A percentile compares a stretch with the other conserved stretches of the same genome.
phyloP scores from a whole-genome alignment of 768 basidiomycete genomes.

The Naganishia kalamii region DNA sequence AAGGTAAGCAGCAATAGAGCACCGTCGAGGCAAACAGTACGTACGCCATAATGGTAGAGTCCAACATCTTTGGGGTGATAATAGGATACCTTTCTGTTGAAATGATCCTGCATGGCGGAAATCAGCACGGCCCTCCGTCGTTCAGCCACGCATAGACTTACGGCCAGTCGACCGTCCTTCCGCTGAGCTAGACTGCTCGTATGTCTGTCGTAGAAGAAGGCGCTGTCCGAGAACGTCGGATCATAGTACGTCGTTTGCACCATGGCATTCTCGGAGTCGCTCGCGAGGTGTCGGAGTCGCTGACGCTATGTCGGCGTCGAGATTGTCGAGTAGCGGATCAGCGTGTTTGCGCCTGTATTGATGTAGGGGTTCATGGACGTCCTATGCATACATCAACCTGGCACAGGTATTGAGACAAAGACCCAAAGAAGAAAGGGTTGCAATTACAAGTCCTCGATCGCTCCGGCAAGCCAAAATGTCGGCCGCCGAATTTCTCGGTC shows the following conservation, averaged over 20 bases:
- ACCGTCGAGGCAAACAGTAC: constrained; percentile 34
- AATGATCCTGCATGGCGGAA: constrained; percentile 57
- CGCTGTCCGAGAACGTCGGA: constrained; percentile 45
- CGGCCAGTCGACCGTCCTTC: constrained; percentile 40
- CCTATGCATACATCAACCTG: background rate
- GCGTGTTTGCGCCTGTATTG: too few relatives aligned
- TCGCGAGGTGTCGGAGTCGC: background rate
- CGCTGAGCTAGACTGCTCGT: constrained; percentile 31
- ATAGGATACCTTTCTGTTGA: constrained; percentile 85
- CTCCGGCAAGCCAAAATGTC: background rate
- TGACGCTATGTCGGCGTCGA: background rate
- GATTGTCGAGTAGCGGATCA: too few relatives aligned
- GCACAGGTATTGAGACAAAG: background rate
- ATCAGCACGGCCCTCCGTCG: background rate
- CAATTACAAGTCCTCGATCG: background rate
- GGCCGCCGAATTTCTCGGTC: background rate
- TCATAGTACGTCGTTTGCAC: constrained; percentile 17
- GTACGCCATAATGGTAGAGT: constrained; percentile 90
- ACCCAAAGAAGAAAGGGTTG: background rate
- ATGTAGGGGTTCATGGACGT: too few relatives aligned
- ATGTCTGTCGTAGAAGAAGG: constrained; percentile 45
- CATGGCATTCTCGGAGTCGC: constrained; percentile 7
- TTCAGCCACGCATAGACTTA: constrained; percentile 25
- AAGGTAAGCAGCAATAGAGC: background rate
- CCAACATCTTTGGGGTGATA: constrained; percentile 93